A percentile compares a stretch with the other conserved stretches of the same genome.
Evolutionary conservation across 2,329 filamentous ascomycete species (phyloP).

Genomic region (Penicillium sp.): DNA sequence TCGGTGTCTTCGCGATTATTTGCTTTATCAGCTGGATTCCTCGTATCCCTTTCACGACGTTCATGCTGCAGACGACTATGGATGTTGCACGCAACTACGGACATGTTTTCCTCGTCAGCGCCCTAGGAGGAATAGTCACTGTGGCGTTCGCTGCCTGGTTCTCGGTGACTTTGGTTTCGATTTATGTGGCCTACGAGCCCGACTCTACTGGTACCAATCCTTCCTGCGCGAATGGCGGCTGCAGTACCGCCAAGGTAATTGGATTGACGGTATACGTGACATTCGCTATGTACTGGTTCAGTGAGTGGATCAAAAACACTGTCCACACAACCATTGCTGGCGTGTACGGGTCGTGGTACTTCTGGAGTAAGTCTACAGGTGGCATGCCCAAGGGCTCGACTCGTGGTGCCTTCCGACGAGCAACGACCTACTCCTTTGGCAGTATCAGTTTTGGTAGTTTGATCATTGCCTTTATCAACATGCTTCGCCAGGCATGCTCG

Average conservation of each 20-base stretch:
- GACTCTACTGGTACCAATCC: slow-evolving; percentile 54
- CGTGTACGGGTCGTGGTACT: slow-evolving; percentile 94
- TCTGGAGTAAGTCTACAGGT: slow-evolving; percentile 65
- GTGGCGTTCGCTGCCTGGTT: slow-evolving; percentile 84
- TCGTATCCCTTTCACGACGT: slow-evolving; percentile 85
- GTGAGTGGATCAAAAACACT: slow-evolving; percentile 91
- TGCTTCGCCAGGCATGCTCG: slow-evolving; percentile 79
- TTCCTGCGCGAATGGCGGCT: slow-evolving; percentile 65
- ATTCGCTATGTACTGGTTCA: slow-evolving; percentile 92
- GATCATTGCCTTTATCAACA: slow-evolving; percentile 84
- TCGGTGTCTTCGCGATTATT: slow-evolving; percentile 78
- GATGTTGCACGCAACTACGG: slow-evolving; percentile 83
- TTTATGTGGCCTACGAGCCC: slow-evolving; percentile 85
- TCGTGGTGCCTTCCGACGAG: slow-evolving; percentile 78
- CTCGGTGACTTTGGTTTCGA: slow-evolving; percentile 80
- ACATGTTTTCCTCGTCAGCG: slow-evolving; percentile 83
- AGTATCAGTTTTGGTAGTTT: slow-evolving; percentile 87
- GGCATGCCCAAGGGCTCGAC: slow-evolving; percentile 79
- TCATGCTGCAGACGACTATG: slow-evolving; percentile 87
- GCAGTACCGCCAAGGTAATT: slow-evolving; percentile 77
- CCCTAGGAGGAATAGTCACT: slow-evolving; percentile 79
- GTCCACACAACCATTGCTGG: slow-evolving; percentile 87
- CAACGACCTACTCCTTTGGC: slow-evolving; percentile 89
- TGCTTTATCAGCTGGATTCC: slow-evolving; percentile 90
- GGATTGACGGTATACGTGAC: slow-evolving; percentile 85